A percentile compares a stretch with the other conserved stretches of the same genome.
Evolutionary conservation across 2,329 filamentous ascomycete genomes (phyloP).

Genomic region (Cladosporium sp.): DNA sequence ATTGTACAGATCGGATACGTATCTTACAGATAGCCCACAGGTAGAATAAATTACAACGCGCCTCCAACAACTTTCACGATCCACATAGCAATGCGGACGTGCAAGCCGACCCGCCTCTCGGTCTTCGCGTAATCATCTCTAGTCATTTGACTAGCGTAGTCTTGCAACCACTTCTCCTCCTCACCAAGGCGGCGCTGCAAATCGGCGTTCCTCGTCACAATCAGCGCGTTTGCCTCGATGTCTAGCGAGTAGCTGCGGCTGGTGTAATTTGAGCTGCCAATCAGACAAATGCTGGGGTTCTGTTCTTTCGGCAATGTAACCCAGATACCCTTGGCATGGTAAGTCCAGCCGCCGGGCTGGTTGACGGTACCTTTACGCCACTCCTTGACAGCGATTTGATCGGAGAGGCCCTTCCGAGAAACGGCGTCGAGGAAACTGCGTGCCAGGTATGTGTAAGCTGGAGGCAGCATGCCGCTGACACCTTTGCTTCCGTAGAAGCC

Average conservation of each 20-base stretch:
- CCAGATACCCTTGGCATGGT: constrained; percentile 96
- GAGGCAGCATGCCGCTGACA: constrained; percentile 81
- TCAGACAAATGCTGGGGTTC: constrained; percentile 69
- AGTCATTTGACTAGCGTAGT: constrained; percentile 62
- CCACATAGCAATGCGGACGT: constrained; percentile 89
- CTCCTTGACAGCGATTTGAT: constrained; percentile 69
- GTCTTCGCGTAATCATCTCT: constrained; percentile 72
- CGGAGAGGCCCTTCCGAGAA: constrained; percentile 44
- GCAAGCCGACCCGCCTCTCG: constrained; percentile 77
- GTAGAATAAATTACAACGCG: background rate
- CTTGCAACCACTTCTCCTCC: constrained; percentile 74
- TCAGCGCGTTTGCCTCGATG: constrained; percentile 79
- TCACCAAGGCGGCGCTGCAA: constrained; percentile 68
- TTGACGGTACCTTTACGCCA: constrained; percentile 81
- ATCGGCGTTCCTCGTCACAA: constrained; percentile 70
- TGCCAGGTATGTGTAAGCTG: constrained; percentile 85
- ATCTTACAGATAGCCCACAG: background rate
- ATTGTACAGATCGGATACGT: background rate
- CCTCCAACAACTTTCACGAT: constrained; percentile 10
- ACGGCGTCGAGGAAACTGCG: constrained; percentile 69
- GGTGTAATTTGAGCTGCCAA: constrained; percentile 94
- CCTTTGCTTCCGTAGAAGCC: constrained; percentile 88
- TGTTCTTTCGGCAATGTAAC: constrained; percentile 60
- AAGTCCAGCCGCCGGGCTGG: constrained; percentile 83
- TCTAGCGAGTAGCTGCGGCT: constrained; percentile 89